phyloP scores from a whole-genome alignment of 2,329 filamentous ascomycete genomes.

The Zasmidium cellare region DNA sequence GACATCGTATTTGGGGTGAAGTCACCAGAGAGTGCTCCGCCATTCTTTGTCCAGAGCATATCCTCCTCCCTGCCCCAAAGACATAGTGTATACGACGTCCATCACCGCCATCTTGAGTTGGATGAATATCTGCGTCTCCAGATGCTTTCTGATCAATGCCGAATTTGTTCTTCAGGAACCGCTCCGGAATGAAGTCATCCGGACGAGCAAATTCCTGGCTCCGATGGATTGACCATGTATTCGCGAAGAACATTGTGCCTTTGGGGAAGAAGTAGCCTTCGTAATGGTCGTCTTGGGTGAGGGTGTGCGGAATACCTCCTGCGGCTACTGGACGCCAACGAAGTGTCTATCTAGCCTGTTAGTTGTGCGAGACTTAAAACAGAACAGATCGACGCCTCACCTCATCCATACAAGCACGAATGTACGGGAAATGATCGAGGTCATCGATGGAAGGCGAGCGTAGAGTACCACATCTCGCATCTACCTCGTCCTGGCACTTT shows the following conservation, averaged over 20 bases:
- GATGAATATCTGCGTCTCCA: too few relatives aligned
- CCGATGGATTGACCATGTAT: conserved; percentile 28
- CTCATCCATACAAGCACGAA: too few relatives aligned
- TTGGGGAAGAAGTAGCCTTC: conserved; percentile 28
- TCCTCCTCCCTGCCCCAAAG: conserved; percentile 33
- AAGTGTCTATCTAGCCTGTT: conserved; percentile 17
- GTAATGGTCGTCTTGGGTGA: conserved; percentile 27
- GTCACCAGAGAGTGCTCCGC: conserved; percentile 29
- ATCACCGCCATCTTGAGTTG: too few relatives aligned
- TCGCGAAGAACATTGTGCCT: conserved; percentile 25
- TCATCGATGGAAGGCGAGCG: too few relatives aligned
- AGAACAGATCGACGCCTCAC: too few relatives aligned
- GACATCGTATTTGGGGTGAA: too few relatives aligned
- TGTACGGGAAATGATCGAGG: too few relatives aligned
- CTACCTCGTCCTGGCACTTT: too few relatives aligned
- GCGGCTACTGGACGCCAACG: conserved; percentile 20
- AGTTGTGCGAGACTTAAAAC: too few relatives aligned
- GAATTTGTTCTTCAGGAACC: conserved; percentile 20
- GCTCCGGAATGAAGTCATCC: conserved; percentile 19
- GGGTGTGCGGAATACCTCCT: conserved; percentile 25
- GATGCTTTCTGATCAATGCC: conserved; percentile 25
- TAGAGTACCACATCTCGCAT: too few relatives aligned
- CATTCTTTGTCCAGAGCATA: conserved; percentile 32
- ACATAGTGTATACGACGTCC: conserved; percentile 22
- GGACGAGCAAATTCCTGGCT: conserved; percentile 19